Conservation (phyloP, 176 grass and related monocot species). For the Olyra latifolia region DNA sequence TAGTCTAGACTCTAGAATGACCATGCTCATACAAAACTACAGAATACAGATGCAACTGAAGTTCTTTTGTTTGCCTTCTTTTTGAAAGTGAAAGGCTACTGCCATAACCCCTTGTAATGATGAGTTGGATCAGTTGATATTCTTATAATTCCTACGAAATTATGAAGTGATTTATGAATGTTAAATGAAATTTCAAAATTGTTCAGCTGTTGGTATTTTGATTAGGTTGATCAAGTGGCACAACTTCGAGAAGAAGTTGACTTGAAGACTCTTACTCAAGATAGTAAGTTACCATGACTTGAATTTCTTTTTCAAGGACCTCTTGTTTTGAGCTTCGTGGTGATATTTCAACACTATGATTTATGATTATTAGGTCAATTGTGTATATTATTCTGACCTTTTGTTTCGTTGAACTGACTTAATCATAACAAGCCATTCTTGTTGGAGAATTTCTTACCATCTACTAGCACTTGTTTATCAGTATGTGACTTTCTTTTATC, state of each 20-base stretch:
- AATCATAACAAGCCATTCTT: slow-evolving; percentile 8
- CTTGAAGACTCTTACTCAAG: slow-evolving; percentile 65
- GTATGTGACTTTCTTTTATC: slow-evolving; percentile 11
- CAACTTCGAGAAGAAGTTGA: slow-evolving; percentile 83
- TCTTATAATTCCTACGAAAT: background rate
- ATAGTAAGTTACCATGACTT: slow-evolving; percentile 50
- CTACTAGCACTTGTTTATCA: slow-evolving; percentile 10
- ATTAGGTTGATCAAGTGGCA: slow-evolving; percentile 65
- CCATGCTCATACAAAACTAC: background rate
- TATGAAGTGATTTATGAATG: slow-evolving; percentile 4
- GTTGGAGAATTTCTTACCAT: background rate
- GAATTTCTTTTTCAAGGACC: background rate
- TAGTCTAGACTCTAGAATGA: slow-evolving; percentile 9
- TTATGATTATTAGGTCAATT: slow-evolving; percentile 5
- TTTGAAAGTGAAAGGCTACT: background rate
- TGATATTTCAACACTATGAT: background rate
- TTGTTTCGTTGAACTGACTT: background rate
- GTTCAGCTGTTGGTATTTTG: slow-evolving; percentile 32
- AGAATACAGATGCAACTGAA: background rate
- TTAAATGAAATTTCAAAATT: slow-evolving; percentile 11
- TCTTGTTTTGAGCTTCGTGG: background rate
- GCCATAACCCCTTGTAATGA: slow-evolving; percentile 1
- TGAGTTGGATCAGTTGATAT: slow-evolving; percentile 14
- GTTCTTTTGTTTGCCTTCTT: background rate
- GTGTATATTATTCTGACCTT: background rate